These are phyloP conservation scores for Panellus pusillus DNA, from an alignment of 768 basidiomycete species.

Conservation along the genomic window DNA sequence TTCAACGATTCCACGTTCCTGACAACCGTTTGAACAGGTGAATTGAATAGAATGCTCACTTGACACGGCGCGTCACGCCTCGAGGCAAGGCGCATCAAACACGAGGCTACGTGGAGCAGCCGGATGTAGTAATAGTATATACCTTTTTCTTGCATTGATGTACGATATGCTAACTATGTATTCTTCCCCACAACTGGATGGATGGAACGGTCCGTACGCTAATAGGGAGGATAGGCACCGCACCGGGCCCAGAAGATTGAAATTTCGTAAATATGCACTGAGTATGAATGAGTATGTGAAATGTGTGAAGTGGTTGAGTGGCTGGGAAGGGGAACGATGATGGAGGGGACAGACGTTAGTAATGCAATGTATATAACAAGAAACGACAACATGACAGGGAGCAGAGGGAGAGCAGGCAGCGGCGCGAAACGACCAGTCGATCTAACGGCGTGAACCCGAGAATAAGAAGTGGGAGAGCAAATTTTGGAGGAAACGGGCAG, in stretches of 20 bases:
- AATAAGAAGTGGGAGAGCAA: no score
- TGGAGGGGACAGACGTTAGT: neutral
- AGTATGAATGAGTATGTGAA: neutral
- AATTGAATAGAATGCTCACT: no score
- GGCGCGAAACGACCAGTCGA: neutral
- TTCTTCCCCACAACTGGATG: no score
- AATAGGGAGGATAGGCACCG: neutral
- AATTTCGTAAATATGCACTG: slow-evolving; percentile 4
- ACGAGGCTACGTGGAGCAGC: no score
- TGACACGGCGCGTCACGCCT: no score
- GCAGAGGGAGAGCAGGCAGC: neutral
- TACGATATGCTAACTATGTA: no score
- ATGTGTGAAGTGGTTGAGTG: slow-evolving; percentile 1
- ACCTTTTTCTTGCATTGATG: no score
- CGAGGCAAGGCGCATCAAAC: no score
- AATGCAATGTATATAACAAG: no score
- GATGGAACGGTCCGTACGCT: neutral
- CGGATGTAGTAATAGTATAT: no score
- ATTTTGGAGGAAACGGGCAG: no score
- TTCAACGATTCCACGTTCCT: no score
- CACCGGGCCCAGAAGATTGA: slow-evolving; percentile 13
- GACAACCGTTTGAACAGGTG: neutral
- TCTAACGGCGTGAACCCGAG: neutral
- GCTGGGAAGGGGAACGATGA: neutral
- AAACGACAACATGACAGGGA: neutral